These are phyloP conservation scores for Pezicula neosporulosa DNA, from an alignment of 2,329 filamentous ascomycete genomes.

Conservation along the genomic window DNA sequence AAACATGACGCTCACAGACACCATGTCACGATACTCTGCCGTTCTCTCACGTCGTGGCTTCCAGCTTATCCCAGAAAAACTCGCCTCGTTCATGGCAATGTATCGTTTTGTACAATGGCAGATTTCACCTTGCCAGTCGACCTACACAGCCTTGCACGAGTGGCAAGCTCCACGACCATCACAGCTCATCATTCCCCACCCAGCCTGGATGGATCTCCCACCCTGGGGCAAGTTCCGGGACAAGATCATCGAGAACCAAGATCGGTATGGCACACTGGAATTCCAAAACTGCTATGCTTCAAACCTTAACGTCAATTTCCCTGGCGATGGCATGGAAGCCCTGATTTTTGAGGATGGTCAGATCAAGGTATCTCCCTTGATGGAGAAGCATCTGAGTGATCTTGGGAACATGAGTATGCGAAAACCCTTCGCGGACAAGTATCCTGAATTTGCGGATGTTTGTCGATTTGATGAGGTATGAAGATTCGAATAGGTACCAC, in stretches of 20 bases:
- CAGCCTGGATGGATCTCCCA: slow-evolving; percentile 27
- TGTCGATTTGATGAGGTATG: slow-evolving; percentile 25
- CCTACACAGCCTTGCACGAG: slow-evolving; percentile 19
- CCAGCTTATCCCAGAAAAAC: slow-evolving; percentile 22
- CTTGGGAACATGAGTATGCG: slow-evolving; percentile 25
- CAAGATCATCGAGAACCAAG: slow-evolving; percentile 23
- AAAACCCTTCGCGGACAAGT: slow-evolving; percentile 25
- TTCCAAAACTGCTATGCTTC: slow-evolving; percentile 24
- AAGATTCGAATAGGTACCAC: not conserved
- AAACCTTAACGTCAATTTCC: slow-evolving; percentile 24
- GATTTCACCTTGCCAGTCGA: slow-evolving; percentile 21
- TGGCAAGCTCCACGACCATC: slow-evolving; percentile 22
- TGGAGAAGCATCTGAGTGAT: slow-evolving; percentile 23
- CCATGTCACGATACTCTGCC: slow-evolving; percentile 23
- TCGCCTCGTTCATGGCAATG: slow-evolving; percentile 28
- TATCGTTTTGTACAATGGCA: slow-evolving; percentile 27
- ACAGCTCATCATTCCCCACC: slow-evolving; percentile 22
- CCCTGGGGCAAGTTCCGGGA: slow-evolving; percentile 26
- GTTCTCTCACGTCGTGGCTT: slow-evolving; percentile 23
- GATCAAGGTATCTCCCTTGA: slow-evolving; percentile 17
- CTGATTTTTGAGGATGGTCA: slow-evolving; percentile 21
- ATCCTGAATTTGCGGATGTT: slow-evolving; percentile 25
- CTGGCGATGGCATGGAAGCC: slow-evolving; percentile 19
- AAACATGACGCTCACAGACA: slow-evolving; percentile 13
- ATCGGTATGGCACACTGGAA: slow-evolving; percentile 21